Evolutionary conservation across 208 protist genomes (phyloP).

Genomic region (Acanthamoeba sp.): DNA sequence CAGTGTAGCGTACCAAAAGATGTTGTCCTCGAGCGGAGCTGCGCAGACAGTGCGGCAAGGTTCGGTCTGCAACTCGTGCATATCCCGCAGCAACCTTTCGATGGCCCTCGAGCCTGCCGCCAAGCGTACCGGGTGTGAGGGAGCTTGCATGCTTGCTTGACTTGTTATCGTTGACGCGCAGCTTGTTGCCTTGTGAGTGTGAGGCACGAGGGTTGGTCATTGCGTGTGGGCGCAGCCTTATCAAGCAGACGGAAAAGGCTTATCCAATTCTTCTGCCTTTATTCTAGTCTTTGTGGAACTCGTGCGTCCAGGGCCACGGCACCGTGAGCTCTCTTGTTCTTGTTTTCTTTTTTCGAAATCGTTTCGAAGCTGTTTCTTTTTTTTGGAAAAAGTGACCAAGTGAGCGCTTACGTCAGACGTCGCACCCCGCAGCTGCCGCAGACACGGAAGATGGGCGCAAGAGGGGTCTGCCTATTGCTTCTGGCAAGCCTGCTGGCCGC

Average conservation of each 20-base stretch:
- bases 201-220: not conserved
- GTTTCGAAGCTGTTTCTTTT: too few relatives aligned
- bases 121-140: too few relatives aligned
- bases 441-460: not conserved
- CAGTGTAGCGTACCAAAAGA: conserved; percentile 6
- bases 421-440: not conserved
- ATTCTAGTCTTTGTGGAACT: too few relatives aligned
- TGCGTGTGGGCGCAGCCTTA: not conserved
- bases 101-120: not conserved
- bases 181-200: not conserved
- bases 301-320: too few relatives aligned
- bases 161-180: not conserved
- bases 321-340: too few relatives aligned
- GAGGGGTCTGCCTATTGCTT: not conserved
- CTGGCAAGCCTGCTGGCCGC: not conserved
- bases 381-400: too few relatives aligned
- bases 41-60: conserved; percentile 25
- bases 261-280: not conserved
- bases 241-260: not conserved
- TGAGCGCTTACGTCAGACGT: not conserved
- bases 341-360: not conserved
- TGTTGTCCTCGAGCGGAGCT: not conserved
- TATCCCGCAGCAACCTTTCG: not conserved
- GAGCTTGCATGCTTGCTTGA: not conserved
- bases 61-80: not conserved